Evolutionary conservation across 164 flowering plant genomes (phyloP).

Genomic region (Magnolia changhungtana): DNA sequence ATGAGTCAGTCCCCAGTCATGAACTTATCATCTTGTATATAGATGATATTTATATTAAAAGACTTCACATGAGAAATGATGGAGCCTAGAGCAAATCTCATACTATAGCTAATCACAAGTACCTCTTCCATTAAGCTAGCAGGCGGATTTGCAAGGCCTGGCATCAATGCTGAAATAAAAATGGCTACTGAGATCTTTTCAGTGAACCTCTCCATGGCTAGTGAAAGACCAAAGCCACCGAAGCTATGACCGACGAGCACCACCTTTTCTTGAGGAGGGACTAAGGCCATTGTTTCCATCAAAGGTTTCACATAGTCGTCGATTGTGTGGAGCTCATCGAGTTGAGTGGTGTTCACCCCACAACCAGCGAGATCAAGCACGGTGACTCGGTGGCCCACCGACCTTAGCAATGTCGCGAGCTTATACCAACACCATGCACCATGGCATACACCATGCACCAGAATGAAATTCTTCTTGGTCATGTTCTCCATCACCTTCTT

Average conservation of each 20-base stretch:
- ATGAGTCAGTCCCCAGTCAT: too few relatives aligned
- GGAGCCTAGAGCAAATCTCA: too few relatives aligned
- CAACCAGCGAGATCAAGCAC: slow-evolving; percentile 39
- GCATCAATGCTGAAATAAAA: slow-evolving; percentile 15
- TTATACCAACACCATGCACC: slow-evolving; percentile 57
- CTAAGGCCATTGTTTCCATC: slow-evolving; percentile 28
- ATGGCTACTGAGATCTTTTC: slow-evolving; percentile 20
- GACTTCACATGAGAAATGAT: too few relatives aligned
- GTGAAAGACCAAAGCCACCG: slow-evolving; percentile 32
- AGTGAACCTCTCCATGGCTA: slow-evolving; percentile 33
- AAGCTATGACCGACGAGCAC: slow-evolving; percentile 41
- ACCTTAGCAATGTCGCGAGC: slow-evolving; percentile 25
- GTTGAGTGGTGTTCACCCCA: slow-evolving; percentile 27
- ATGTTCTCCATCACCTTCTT: background rate
- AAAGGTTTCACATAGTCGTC: slow-evolving; percentile 31
- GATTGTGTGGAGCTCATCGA: slow-evolving; percentile 19
- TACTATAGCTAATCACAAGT: too few relatives aligned
- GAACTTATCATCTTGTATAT: too few relatives aligned
- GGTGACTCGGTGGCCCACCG: slow-evolving; percentile 37
- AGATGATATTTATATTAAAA: too few relatives aligned
- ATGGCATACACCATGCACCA: slow-evolving; percentile 49
- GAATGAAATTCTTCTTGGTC: slow-evolving; percentile 28
- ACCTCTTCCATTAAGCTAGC: slow-evolving; percentile 18
- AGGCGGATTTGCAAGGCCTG: slow-evolving; percentile 10
- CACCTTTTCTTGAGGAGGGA: slow-evolving; percentile 24